phyloP scores from a whole-genome alignment of 2,329 filamentous ascomycete species.

The Sporothrix pallida region DNA sequence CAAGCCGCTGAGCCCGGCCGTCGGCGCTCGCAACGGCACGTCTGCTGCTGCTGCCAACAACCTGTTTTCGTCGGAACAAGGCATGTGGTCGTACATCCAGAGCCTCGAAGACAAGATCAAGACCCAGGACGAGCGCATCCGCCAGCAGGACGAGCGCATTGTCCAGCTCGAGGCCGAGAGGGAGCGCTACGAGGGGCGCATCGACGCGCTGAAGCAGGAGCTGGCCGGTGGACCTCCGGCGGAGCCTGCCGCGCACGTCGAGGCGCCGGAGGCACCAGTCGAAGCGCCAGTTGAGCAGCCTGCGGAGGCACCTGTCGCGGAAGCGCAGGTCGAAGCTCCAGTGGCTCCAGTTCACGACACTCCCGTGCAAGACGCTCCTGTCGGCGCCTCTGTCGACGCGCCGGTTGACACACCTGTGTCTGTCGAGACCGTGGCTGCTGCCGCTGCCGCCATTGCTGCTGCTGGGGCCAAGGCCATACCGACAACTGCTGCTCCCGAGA shows the following conservation, averaged over 20 bases:
- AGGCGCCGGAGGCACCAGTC: background rate
- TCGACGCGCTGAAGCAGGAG: constrained; percentile 46
- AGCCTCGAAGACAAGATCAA: constrained; percentile 67
- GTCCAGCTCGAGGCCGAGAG: constrained; percentile 50
- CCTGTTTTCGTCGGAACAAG: constrained; percentile 67
- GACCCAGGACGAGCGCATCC: constrained; percentile 52
- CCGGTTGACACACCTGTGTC: background rate
- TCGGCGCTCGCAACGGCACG: constrained; percentile 45
- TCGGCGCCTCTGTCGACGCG: background rate
- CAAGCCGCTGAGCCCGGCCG: constrained; percentile 74
- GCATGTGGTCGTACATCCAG: constrained; percentile 75
- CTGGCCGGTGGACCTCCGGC: constrained; percentile 39
- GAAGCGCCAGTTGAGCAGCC: no score
- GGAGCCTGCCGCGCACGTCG: background rate
- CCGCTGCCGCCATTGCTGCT: background rate
- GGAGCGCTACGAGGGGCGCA: constrained; percentile 47
- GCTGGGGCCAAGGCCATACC: background rate
- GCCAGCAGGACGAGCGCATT: constrained; percentile 40
- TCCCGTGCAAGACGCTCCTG: background rate
- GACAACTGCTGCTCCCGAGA: background rate
- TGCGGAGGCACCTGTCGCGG: background rate
- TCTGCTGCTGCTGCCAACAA: constrained; percentile 67
- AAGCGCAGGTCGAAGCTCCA: background rate
- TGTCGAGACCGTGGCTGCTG: background rate
- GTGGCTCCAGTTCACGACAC: background rate